Percentiles rank a stretch among this genome's conserved stretches.
Conservation (phyloP, 805 yeast genomes). For the Pichia nanzhaoensis region DNA sequence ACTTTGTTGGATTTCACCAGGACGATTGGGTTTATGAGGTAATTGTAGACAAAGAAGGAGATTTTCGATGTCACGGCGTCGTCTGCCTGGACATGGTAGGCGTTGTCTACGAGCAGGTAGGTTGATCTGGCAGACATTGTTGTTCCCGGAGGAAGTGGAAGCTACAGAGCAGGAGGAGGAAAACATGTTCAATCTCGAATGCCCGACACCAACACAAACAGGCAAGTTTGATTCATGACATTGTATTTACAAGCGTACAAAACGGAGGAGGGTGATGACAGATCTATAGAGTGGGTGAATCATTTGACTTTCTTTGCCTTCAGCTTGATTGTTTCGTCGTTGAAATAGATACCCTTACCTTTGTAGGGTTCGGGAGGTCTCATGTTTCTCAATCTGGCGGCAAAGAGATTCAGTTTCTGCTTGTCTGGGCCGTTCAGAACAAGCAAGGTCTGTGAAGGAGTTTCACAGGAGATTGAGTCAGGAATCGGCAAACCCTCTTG, state of each 20-base stretch:
- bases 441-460: slow-evolving; percentile 82
- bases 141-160: no score
- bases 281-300: slow-evolving; percentile 6
- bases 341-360: slow-evolving; percentile 94
- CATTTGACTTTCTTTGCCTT: slow-evolving; percentile 93
- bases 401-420: slow-evolving; percentile 81
- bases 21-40: slow-evolving; percentile 3
- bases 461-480: slow-evolving; percentile 59
- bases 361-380: slow-evolving; percentile 98
- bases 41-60: slow-evolving; percentile 7
- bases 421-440: slow-evolving; percentile 82
- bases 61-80: background rate
- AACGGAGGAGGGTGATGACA: no score
- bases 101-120: slow-evolving; percentile 4
- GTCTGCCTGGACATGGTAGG: background rate
- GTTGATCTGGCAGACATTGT: slow-evolving; percentile 7
- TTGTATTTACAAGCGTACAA: background rate
- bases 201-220: background rate
- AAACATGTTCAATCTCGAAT: no score
- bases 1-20: slow-evolving; percentile 8
- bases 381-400: slow-evolving; percentile 77
- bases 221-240: no score
- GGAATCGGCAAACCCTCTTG: slow-evolving; percentile 76
- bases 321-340: slow-evolving; percentile 82
- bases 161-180: no score